Conservation (phyloP, 2,329 filamentous ascomycete species). For the Pyricularia pennisetigena region DNA sequence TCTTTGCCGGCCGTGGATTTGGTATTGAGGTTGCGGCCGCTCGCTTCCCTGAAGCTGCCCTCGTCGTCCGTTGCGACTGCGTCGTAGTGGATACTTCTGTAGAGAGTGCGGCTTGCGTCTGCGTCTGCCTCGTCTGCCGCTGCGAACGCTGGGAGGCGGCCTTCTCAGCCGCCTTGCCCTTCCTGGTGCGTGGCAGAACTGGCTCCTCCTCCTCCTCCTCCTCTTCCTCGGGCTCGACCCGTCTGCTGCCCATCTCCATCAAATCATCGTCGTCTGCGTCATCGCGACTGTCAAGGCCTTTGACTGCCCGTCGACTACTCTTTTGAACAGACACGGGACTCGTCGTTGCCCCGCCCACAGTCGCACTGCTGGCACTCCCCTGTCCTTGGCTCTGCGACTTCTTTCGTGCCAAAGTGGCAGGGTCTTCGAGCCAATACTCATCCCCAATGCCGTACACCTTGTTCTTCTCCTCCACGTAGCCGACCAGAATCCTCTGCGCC, state of each 20-base stretch:
- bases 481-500: slow-evolving; percentile 45
- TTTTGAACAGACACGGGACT: background rate
- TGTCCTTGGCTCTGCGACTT: slow-evolving; percentile 14
- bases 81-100: slow-evolving; percentile 17
- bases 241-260: slow-evolving; percentile 15
- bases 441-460: slow-evolving; percentile 68
- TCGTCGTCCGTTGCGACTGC: slow-evolving; percentile 14
- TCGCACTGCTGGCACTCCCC: background rate
- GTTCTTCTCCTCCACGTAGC: slow-evolving; percentile 58
- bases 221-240: slow-evolving; percentile 11
- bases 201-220: slow-evolving; percentile 8
- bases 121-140: slow-evolving; percentile 11
- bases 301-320: slow-evolving; percentile 9
- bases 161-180: slow-evolving; percentile 21
- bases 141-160: slow-evolving; percentile 14
- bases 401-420: slow-evolving; percentile 2
- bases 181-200: slow-evolving; percentile 18
- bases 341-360: background rate
- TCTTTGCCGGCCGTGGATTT: slow-evolving; percentile 25
- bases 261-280: slow-evolving; percentile 16
- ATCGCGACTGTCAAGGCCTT: slow-evolving; percentile 27
- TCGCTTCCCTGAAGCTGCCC: slow-evolving; percentile 17
- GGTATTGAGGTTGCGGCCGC: slow-evolving; percentile 22
- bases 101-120: slow-evolving; percentile 5
- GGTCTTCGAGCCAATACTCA: slow-evolving; percentile 63